phyloP scores from a whole-genome alignment of 2,329 filamentous ascomycete genomes.

The Tothia fuscella region DNA sequence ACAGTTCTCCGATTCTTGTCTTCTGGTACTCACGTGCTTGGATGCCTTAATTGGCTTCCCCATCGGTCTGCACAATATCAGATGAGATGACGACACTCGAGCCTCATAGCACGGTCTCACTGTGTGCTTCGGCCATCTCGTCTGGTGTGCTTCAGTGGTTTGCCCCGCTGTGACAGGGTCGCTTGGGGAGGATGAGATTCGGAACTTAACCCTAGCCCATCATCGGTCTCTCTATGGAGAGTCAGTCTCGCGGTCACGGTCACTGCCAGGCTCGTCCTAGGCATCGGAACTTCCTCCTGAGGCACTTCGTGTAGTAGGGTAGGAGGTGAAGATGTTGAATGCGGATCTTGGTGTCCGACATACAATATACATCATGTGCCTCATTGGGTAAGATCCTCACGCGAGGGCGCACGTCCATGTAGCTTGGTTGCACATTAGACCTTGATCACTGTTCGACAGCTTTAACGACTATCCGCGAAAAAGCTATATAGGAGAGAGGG shows the following conservation, averaged over 20 bases:
- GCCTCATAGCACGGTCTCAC: conserved; percentile 47
- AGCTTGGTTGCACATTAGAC: conserved; percentile 55
- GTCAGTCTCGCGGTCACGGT: conserved; percentile 43
- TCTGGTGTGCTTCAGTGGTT: conserved; percentile 24
- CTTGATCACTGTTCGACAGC: conserved; percentile 51
- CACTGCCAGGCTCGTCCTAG: conserved; percentile 8
- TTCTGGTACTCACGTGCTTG: conserved; percentile 36
- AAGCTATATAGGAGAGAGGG: conserved; percentile 27
- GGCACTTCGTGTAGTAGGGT: conserved; percentile 14
- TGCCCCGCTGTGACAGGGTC: conserved; percentile 23
- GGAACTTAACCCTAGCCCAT: conserved; percentile 96
- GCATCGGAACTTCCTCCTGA: conserved; percentile 14
- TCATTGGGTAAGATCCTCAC: conserved; percentile 61
- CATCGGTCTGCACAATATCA: conserved; percentile 28
- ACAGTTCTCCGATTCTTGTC: conserved; percentile 68
- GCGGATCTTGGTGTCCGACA: conserved; percentile 34
- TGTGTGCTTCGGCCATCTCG: conserved; percentile 21
- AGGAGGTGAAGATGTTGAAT: conserved; percentile 26
- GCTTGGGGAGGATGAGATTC: conserved; percentile 51
- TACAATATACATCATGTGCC: conserved; percentile 59
- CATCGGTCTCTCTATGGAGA: conserved; percentile 46
- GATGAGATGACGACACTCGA: conserved; percentile 37
- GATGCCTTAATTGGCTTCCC: conserved; percentile 39
- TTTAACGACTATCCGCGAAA: conserved; percentile 16
- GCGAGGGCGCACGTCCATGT: conserved; percentile 64